Base-by-base conservation (phyloP, 371 early-diverging fungal species). In the Fennellomyces sp. region DNA sequence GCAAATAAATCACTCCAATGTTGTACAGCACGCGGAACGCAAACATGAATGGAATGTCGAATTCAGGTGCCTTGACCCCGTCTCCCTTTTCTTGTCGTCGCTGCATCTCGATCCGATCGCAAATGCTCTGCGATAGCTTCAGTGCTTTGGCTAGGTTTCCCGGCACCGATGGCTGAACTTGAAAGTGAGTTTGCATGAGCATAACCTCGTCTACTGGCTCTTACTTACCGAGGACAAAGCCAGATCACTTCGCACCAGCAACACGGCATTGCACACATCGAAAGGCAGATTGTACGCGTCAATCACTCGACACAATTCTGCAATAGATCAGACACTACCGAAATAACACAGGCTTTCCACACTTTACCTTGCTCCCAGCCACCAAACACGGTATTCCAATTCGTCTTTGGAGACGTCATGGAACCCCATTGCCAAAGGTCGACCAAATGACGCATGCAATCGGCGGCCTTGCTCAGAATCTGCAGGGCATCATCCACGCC, bases 31-130 rank as follows among this genome's bases (percentile, higher is more conserved):
- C 76, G 8, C 79, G 73, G 51, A 79, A 79, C 8, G 79, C 76
- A 66, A 79, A 74, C 79, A 79, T 79, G 52, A 79, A 79, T 7
- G 79, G 79, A 48, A 79, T 79, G 51, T 79, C 70, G 49, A 65
- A 67, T 56, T 78, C 74, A 10, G 66, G 39, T 48, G 64, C 17
- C 47, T 55, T 65, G 27, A 35, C 56, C 42, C 38, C 52, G 42
- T 36, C 56, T 17, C 10, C 65, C 61, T 66, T 73, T 42, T 76
- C 73, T 42, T 72, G 66, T 45, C 72, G 58, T 27, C 79, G 63
- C 49, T 79, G 72, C 3, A 66, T 58, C 41, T 79, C 79, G 47
- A 79, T 79, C 10, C 79, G 69, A 52, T 79, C 79, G 56, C 79
- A 79, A 45, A 79, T 72, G 17, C 39, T 70, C 33, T 79, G 79